Evolutionary conservation across 768 basidiomycete species (phyloP), one percentile per base, ranked within the genome.

Genomic region (Boletus sp.): DNA sequence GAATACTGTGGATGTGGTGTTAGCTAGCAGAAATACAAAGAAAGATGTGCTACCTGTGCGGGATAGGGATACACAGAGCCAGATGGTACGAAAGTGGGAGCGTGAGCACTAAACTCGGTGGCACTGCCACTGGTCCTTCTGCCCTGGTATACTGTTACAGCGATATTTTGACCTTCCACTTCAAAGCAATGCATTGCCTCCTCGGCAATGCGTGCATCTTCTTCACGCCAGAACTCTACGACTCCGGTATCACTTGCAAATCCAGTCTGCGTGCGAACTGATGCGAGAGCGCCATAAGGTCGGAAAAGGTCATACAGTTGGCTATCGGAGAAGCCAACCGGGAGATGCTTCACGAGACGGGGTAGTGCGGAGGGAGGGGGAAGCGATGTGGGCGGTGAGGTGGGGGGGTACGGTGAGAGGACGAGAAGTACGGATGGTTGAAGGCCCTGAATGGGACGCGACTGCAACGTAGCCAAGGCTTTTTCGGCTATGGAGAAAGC

Each of bases 211-310:
- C 83, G 80, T 7, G 90, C 92, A 65, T 94, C 91, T 37, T 90
- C 89, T 70, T 94, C 92, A 54, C 86, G 82, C 89, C 90, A 93
- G 70, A 89, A 94, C 70, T 94, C 90, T 41, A 93, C 80, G 50
- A 90, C 80, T 48, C 84, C 92, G 0, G 84, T 87, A 71, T 91
- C 90, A 40, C 83, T 78, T 20, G 89, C 90, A 66, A 90, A 87
- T 44, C 86, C 85, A 14, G 89, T 85, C 51, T 86, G 87, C 7
- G 84, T 82, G 60, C 85, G 85, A 20, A 80, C 86, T 5, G 90
- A 89, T 35, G 90, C 88, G 50, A 95, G 81, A 20, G 92, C 89
- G 56, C 94, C 93, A 63, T 80, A 94, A 0, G 86, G 85, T 28
- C 92, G 81, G 75, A 93, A 94, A 44, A 94, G 76, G 66, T 94